Evolutionary conservation across 352 stramenopile genomes (phyloP), one percentile per base, ranked within the genome.

Genomic region (Phytopythium chamaehyphon): DNA sequence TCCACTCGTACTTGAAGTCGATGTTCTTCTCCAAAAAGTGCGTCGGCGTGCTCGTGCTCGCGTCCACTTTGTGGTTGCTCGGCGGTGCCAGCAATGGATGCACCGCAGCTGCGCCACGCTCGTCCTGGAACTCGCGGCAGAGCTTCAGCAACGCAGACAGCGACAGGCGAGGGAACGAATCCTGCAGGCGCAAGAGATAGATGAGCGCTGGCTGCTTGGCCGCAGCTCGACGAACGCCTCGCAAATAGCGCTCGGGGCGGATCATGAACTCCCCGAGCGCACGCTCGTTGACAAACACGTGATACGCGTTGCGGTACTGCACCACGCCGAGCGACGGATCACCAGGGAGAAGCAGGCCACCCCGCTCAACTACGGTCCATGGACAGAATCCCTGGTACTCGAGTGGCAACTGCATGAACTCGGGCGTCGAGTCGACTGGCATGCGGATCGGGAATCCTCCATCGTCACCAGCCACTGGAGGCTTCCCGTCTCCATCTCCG

Each of bases 311-410:
- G 33, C 71, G 71, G 55, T 93, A 97, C 54, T 91, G 75, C 6
- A 97, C 85, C 23, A 98, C 89, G 18, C 93, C 93, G 0, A 98
- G 76, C 18, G 81, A 91, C 44, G 91, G 88, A 61, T 97, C 90
- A 18, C 92, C 92, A 21, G 92, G 88, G 1, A 98, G 67, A 23
- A 98, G 57, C n/a, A 98, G 55, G 0, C 93, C 92, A 47, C 84
- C 75, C 21, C 88, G 76, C 26, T 93, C 77, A 28, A 95, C 83
- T 16, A 97, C 82, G 14, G 88, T 97, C 87, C 89, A 97, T 1
- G 87, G 84, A 64, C 93, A 98, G 51, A 96, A 98, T 14, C 91
- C 92, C 51, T 98, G 90, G 59, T 96, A 97, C 57, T 97, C 89
- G 9, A 98, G 78, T 19, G 91, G 90, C 14, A 98, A 70, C 55